A percentile compares a stretch with the other conserved stretches of the same genome.
Conservation (phyloP, 495 filamentous ascomycete species). For the Xylaria telfairii region DNA sequence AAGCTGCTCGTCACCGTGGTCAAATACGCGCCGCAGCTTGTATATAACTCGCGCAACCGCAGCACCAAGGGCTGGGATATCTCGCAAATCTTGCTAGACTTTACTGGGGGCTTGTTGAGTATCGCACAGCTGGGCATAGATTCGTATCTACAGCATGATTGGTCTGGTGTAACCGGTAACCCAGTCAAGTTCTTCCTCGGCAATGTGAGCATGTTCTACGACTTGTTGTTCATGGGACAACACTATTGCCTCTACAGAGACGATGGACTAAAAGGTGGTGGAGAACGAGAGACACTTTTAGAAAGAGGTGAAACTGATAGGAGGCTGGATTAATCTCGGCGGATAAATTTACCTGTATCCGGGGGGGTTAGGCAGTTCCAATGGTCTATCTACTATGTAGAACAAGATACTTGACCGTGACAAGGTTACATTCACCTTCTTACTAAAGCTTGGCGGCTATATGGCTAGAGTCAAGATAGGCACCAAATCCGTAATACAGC, state of each 20-base stretch:
- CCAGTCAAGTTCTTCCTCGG: conserved; percentile 87
- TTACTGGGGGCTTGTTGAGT: conserved; percentile 81
- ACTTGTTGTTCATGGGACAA: conserved; percentile 82
- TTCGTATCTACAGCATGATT: conserved; percentile 81
- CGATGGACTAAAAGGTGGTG: conserved; percentile 30
- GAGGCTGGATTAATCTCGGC: conserved; percentile 38
- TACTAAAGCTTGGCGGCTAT: neutral
- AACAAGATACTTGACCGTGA: neutral
- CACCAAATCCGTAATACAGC: neutral
- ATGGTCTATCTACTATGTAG: neutral
- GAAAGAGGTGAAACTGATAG: conserved; percentile 42
- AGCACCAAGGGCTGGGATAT: conserved; percentile 92
- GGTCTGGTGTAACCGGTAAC: conserved; percentile 89
- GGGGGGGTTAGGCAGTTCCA: no score
- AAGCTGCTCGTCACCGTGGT: conserved; percentile 88
- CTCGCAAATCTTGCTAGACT: conserved; percentile 81
- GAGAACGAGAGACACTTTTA: conserved; percentile 46
- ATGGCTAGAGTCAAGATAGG: neutral
- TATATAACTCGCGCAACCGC: conserved; percentile 78
- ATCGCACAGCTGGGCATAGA: conserved; percentile 83
- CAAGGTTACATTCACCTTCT: neutral
- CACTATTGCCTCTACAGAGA: conserved; percentile 80
- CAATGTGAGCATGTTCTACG: conserved; percentile 85
- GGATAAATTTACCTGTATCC: neutral
- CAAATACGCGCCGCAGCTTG: conserved; percentile 90